Base-by-base conservation (phyloP, 352 stramenopile genomes). In the Sclerospora graminicola region DNA sequence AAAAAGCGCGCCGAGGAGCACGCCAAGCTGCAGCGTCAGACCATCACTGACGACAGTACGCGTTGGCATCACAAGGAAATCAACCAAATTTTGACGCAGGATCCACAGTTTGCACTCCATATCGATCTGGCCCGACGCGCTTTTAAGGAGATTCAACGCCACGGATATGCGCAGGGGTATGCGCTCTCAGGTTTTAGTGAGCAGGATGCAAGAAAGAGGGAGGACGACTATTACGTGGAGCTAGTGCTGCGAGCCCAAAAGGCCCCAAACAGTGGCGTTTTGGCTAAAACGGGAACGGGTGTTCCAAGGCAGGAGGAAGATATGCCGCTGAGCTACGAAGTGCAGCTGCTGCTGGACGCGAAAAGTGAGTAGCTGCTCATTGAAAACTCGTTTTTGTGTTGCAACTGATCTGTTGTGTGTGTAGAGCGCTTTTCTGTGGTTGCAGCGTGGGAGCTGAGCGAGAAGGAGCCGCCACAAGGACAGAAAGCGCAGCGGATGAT, bases 131-230 rank as follows among this genome's bases (percentile, higher is more conserved):
- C 71, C 2, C 31, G 56, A 42, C 55, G 63, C 16, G 66, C 65
- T 23, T 83, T 87, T 34, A 41, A 24, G 16, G 67, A 72, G 48
- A 55, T 87, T 8, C 66, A 84, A 52, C 56, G 59, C 13, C 66
- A 75, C 45, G 71, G 75, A 5, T 81, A 82, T 47, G 75, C 75
- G 2, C 61, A 55, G 18, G 69, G 64, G 4, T 83, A 77, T 50
- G 21, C 40, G 8, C 66, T 84, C 42, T 15, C 56, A 23, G 57
- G 75, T 41, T 87, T 84, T 33, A 83, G 57, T 20, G 69, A 86
- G 34, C 50, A 72, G 38, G 61, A 47, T 28, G 51, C 37, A 15
- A 11, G 15, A 32, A 42, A 29, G 2, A 23, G 21, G 31, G 41
- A 19, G n/a, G 19, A n/a, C 9, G 60, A 51, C 13, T 65, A 51